Conservation (phyloP, 2,329 filamentous ascomycete species). For the Pseudocercospora vitis region DNA sequence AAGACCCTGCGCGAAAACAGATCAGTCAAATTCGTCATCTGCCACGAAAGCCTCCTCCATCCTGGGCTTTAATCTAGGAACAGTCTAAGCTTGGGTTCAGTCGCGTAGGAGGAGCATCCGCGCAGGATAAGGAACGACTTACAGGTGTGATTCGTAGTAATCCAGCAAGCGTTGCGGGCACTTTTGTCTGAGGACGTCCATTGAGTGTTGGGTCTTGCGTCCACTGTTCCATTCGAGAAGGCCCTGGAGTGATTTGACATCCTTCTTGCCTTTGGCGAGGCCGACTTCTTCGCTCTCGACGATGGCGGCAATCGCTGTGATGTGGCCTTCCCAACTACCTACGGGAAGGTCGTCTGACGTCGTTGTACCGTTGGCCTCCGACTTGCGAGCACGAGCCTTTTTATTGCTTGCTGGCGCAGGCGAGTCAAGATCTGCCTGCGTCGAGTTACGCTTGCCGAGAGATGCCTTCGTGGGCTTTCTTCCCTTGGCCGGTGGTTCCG, state of each 20-base stretch:
- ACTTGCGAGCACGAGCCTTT: constrained; percentile 31
- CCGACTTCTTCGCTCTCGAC: constrained; percentile 54
- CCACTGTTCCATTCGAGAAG: constrained; percentile 74
- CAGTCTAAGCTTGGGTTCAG: constrained; percentile 27
- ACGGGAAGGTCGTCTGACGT: constrained; percentile 57
- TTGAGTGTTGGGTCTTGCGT: constrained; percentile 71
- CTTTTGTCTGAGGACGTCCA: constrained; percentile 67
- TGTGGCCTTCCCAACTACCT: constrained; percentile 75
- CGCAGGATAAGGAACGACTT: constrained; percentile 27
- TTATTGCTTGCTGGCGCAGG: constrained; percentile 29
- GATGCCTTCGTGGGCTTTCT: constrained; percentile 23
- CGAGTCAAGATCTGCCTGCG: constrained; percentile 26
- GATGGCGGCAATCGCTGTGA: constrained; percentile 69
- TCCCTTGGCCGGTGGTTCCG: constrained; percentile 41
- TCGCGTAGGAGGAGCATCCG: constrained; percentile 17
- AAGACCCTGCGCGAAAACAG: constrained; percentile 17
- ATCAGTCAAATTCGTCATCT: constrained; percentile 18
- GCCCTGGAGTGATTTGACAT: constrained; percentile 59
- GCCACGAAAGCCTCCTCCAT: constrained; percentile 20
- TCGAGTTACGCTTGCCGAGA: constrained; percentile 26
- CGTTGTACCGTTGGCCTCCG: constrained; percentile 32
- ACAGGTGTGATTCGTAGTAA: constrained; percentile 43
- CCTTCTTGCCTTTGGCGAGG: constrained; percentile 25
- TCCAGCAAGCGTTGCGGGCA: constrained; percentile 66
- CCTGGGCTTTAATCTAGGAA: constrained; percentile 29